These are phyloP conservation scores for Inosperma sp. DNA, from an alignment of 768 basidiomycete species.

Conservation along the genomic window DNA sequence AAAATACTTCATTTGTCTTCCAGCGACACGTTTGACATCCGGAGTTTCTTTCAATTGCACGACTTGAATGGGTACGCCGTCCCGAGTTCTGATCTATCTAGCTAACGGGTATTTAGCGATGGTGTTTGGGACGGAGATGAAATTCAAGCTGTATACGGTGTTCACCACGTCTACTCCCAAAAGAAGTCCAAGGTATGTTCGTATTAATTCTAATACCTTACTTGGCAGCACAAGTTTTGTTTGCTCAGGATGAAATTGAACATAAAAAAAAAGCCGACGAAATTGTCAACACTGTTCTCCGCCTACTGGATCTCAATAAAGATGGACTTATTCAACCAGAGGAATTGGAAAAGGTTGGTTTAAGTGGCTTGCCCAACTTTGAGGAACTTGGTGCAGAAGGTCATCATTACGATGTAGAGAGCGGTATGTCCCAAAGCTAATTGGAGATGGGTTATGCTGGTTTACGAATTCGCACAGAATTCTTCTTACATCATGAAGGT, in stretches of 20 bases:
- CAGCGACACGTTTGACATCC: slow-evolving; percentile 77
- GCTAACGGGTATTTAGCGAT: slow-evolving; percentile 45
- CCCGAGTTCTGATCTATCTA: neutral
- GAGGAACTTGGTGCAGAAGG: slow-evolving; percentile 83
- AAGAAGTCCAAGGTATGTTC: slow-evolving; percentile 63
- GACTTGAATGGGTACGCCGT: slow-evolving; percentile 73
- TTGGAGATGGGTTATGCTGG: neutral
- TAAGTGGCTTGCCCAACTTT: slow-evolving; percentile 78
- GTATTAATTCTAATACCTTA: no score
- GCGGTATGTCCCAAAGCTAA: slow-evolving; percentile 47
- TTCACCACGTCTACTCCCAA: slow-evolving; percentile 87
- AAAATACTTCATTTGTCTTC: neutral
- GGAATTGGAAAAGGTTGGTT: slow-evolving; percentile 69
- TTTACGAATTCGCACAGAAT: slow-evolving; percentile 45
- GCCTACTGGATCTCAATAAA: slow-evolving; percentile 63
- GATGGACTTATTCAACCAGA: slow-evolving; percentile 67
- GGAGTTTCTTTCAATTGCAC: slow-evolving; percentile 94
- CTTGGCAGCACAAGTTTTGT: neutral
- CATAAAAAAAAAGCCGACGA: slow-evolving; percentile 78
- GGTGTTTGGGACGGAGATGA: slow-evolving; percentile 81
- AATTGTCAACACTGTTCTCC: slow-evolving; percentile 69
- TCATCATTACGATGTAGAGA: slow-evolving; percentile 90
- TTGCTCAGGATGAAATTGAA: slow-evolving; percentile 60
- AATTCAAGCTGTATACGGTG: slow-evolving; percentile 93
- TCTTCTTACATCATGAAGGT: slow-evolving; percentile 98